A percentile compares a stretch with the other conserved stretches of the same genome.
Conservation (phyloP, 768 basidiomycete genomes). For the Scleroderma citrinum region DNA sequence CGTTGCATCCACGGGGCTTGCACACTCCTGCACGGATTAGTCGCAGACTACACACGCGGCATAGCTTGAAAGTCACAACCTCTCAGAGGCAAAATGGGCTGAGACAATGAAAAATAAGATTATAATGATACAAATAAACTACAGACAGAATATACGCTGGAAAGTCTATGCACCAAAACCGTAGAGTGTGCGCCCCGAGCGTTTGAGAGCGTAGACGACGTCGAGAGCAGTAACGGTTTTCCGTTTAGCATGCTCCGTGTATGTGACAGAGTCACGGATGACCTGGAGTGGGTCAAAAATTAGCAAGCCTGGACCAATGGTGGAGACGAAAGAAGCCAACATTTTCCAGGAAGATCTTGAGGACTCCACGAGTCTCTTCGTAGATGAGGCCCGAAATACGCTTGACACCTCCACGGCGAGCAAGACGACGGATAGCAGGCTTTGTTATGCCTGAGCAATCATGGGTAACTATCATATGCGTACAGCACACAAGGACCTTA, state of each 20-base stretch:
- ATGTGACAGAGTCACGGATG: slow-evolving; percentile 85
- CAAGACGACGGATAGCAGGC: slow-evolving; percentile 62
- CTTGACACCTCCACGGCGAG: slow-evolving; percentile 87
- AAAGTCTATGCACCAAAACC: slow-evolving; percentile 16
- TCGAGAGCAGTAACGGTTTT: slow-evolving; percentile 85
- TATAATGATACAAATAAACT: slow-evolving; percentile 26
- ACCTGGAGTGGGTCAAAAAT: slow-evolving; percentile 16
- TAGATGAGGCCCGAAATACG: slow-evolving; percentile 84
- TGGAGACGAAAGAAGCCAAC: slow-evolving; percentile 25
- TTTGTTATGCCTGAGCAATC: slow-evolving; percentile 1
- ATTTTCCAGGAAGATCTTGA: slow-evolving; percentile 85
- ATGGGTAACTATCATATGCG: neutral
- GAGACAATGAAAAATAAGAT: slow-evolving; percentile 8
- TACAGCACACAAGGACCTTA: slow-evolving; percentile 15
- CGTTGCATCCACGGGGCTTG: too few relatives aligned
- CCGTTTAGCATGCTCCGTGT: slow-evolving; percentile 88
- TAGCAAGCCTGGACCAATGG: too few relatives aligned
- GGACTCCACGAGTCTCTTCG: slow-evolving; percentile 85
- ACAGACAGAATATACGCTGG: slow-evolving; percentile 7
- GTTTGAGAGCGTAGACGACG: slow-evolving; percentile 72
- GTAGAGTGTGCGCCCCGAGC: slow-evolving; percentile 68
- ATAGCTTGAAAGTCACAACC: too few relatives aligned
- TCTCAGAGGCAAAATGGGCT: neutral
- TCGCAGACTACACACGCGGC: neutral
- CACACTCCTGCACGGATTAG: neutral